Percentiles rank a stretch among this genome's conserved stretches.
phyloP scores from a whole-genome alignment of 495 filamentous ascomycete genomes.

The Penicillium verhagenii region DNA sequence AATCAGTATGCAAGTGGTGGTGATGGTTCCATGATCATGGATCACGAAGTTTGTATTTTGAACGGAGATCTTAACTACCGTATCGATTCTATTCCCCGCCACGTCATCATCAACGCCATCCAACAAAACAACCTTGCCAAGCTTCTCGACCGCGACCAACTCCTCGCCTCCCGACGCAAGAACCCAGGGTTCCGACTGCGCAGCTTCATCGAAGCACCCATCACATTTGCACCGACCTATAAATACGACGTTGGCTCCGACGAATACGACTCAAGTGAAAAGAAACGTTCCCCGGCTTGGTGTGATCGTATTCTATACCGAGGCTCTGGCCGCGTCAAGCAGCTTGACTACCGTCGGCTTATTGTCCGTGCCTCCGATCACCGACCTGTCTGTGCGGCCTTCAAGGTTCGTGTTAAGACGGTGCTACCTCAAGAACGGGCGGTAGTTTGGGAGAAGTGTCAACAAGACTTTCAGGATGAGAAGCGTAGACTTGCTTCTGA shows the following conservation, averaged over 20 bases:
- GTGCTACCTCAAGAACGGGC: slow-evolving; percentile 65
- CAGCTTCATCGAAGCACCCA: slow-evolving; percentile 80
- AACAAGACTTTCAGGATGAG: slow-evolving; percentile 67
- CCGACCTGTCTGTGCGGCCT: slow-evolving; percentile 82
- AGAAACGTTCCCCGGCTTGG: slow-evolving; percentile 95
- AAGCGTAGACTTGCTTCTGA: slow-evolving; percentile 61
- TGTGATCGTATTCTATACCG: slow-evolving; percentile 91
- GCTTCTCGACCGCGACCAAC: slow-evolving; percentile 91
- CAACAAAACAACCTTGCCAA: slow-evolving; percentile 78
- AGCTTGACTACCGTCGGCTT: slow-evolving; percentile 83
- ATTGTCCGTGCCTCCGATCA: slow-evolving; percentile 91
- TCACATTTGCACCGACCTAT: slow-evolving; percentile 93
- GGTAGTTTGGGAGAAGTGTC: slow-evolving; percentile 65
- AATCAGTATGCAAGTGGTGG: slow-evolving; percentile 86
- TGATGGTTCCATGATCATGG: slow-evolving; percentile 92
- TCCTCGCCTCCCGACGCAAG: slow-evolving; percentile 78
- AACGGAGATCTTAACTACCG: slow-evolving; percentile 98
- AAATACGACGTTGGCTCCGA: slow-evolving; percentile 97
- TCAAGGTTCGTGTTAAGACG: slow-evolving; percentile 78
- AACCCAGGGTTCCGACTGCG: slow-evolving; percentile 87
- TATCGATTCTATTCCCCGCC: slow-evolving; percentile 93
- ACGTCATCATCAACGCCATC: slow-evolving; percentile 82
- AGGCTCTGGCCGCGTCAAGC: slow-evolving; percentile 77
- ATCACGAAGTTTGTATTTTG: slow-evolving; percentile 93
- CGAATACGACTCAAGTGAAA: slow-evolving; percentile 90